phyloP scores from a whole-genome alignment of 1,284 basidiomycete genomes.

The Sporisorium exsertum region DNA sequence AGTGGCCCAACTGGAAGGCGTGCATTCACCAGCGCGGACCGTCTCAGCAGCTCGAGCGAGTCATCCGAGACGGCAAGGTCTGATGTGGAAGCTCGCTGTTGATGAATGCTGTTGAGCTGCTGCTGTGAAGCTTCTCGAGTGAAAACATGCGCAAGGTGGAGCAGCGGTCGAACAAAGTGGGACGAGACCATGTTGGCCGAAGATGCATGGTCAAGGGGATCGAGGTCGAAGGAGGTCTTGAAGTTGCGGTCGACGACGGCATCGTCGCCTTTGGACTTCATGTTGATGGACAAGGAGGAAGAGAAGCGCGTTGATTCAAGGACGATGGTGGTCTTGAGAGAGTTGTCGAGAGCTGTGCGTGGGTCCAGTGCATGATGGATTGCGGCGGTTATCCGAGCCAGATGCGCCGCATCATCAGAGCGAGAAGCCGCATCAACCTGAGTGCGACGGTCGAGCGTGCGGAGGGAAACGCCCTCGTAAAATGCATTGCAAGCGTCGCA shows the following conservation, averaged over 20 bases:
- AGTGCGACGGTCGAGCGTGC: conserved; percentile 32
- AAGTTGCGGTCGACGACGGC: background rate
- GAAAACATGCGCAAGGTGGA: conserved; percentile 9
- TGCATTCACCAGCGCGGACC: conserved; percentile 14
- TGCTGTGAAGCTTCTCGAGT: conserved; percentile 6
- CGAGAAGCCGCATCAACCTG: background rate
- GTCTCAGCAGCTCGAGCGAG: conserved; percentile 26
- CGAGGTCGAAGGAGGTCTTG: conserved; percentile 39
- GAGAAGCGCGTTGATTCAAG: conserved; percentile 34
- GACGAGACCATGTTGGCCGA: conserved; percentile 18
- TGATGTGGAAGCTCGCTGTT: background rate
- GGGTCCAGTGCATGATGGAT: conserved; percentile 29
- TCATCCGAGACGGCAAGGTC: background rate
- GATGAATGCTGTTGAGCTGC: conserved; percentile 8
- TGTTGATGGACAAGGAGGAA: conserved; percentile 24
- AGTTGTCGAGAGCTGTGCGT: conserved; percentile 1
- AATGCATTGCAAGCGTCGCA: conserved; percentile 25
- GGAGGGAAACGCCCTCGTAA: conserved; percentile 33
- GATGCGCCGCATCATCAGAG: background rate
- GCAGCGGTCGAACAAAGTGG: conserved; percentile 24
- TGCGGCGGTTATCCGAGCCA: background rate
- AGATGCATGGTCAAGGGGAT: conserved; percentile 29
- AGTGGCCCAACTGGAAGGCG: background rate
- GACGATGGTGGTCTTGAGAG: conserved; percentile 6
- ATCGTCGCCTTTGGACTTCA: conserved; percentile 3